phyloP scores from a whole-genome alignment of 1,139 yeast species.

The Blastobotrys arbuscula region DNA sequence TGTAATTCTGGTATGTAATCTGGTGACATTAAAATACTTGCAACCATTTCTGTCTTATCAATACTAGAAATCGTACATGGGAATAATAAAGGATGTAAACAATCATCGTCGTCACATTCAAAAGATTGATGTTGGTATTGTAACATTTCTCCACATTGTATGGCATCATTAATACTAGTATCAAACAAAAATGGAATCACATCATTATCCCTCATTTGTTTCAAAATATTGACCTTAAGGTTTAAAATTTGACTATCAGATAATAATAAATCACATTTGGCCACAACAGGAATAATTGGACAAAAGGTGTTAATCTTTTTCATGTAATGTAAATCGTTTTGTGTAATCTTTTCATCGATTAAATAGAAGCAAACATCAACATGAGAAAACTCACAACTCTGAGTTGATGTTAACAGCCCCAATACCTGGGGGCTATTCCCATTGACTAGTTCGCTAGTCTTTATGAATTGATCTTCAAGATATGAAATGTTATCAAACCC shows the following conservation, averaged over 20 bases:
- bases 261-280: constrained; percentile 24
- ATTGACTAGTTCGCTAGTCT: constrained; percentile 29
- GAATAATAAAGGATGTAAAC: constrained; percentile 11
- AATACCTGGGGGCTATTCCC: constrained; percentile 22
- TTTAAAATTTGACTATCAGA: constrained; percentile 18
- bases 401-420: constrained; percentile 25
- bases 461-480: constrained; percentile 25
- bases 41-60: constrained; percentile 24
- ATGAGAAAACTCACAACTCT: constrained; percentile 27
- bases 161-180: constrained; percentile 22
- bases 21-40: constrained; percentile 28
- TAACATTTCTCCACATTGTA: constrained; percentile 18
- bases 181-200: constrained; percentile 28
- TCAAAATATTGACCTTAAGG: constrained; percentile 23
- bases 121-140: constrained; percentile 2
- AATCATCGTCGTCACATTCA: constrained; percentile 4
- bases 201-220: constrained; percentile 19
- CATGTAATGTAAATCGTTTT: constrained; percentile 27
- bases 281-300: constrained; percentile 31
- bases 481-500: constrained; percentile 26
- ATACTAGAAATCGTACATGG: constrained; percentile 23
- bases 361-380: constrained; percentile 32
- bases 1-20: constrained; percentile 23
- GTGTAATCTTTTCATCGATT: constrained; percentile 20
- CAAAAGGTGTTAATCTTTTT: constrained; percentile 21